phyloP scores from a whole-genome alignment of 2,329 filamentous ascomycete genomes.

The Aspergillus niger region DNA sequence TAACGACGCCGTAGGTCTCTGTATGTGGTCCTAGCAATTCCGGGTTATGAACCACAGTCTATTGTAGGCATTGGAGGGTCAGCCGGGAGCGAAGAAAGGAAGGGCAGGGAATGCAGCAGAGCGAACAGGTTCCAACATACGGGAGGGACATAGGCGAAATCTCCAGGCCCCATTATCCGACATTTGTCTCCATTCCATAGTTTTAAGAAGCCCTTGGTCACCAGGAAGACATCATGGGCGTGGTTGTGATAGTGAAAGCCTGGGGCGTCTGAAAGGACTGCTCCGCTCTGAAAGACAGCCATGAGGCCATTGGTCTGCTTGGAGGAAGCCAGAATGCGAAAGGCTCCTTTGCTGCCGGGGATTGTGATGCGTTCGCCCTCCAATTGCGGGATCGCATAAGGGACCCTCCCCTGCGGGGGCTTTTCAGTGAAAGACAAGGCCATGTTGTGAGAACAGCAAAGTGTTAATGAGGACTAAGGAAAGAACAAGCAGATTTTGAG shows the following conservation, averaged over 20 bases:
- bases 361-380: conserved; percentile 57
- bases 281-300: conserved; percentile 54
- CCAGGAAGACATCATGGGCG: conserved; percentile 60
- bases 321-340: conserved; percentile 54
- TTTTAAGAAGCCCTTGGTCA: conserved; percentile 58
- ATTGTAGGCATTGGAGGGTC: not conserved
- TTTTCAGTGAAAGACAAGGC: conserved; percentile 26
- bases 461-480: not conserved
- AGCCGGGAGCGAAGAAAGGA: not conserved
- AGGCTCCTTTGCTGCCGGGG: conserved; percentile 55
- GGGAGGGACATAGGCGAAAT: conserved; percentile 61
- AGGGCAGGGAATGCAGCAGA: not conserved
- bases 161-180: conserved; percentile 55
- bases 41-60: conserved; percentile 59
- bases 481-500: not conserved
- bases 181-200: conserved; percentile 62
- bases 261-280: conserved; percentile 40
- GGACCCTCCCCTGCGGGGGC: conserved; percentile 44
- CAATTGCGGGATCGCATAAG: conserved; percentile 52
- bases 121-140: conserved; percentile 35
- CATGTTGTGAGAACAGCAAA: conserved; percentile 20
- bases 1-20: conserved; percentile 57
- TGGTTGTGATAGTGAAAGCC: conserved; percentile 61
- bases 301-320: conserved; percentile 56
- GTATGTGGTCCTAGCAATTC: conserved; percentile 57